Percentiles rank a stretch among this genome's conserved stretches.
phyloP scores from a whole-genome alignment of 2,329 filamentous ascomycete species.

The Aspergillus sclerotialis region DNA sequence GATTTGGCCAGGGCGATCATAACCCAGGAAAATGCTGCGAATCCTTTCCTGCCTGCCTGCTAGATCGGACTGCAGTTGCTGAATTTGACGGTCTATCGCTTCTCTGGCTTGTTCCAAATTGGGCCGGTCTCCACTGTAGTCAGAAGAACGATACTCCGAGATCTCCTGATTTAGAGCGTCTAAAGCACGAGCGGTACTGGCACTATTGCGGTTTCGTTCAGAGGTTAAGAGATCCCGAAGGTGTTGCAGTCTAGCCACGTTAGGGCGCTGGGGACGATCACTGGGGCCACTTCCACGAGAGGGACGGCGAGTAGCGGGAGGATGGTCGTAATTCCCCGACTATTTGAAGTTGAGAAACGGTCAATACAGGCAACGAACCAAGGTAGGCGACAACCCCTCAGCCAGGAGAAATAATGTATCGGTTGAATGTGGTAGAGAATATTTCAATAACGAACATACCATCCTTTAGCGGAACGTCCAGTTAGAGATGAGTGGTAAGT shows the following conservation, averaged over 20 bases:
- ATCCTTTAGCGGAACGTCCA: conserved; percentile 7
- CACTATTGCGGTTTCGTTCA: conserved; percentile 24
- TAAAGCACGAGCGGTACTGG: conserved; percentile 25
- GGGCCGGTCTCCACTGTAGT: conserved; percentile 17
- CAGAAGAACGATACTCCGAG: conserved; percentile 20
- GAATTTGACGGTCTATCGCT: conserved; percentile 19
- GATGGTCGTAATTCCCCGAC: conserved; percentile 39
- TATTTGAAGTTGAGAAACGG: conserved; percentile 14
- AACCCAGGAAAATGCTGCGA: conserved; percentile 9
- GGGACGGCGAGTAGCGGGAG: conserved; percentile 29
- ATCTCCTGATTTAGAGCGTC: conserved; percentile 35
- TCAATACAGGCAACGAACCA: conserved; percentile 8
- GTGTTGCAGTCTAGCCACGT: conserved; percentile 25
- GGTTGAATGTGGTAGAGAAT: background rate
- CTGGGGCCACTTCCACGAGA: conserved; percentile 16
- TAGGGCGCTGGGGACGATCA: conserved; percentile 17
- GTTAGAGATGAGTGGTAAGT: conserved; percentile 5
- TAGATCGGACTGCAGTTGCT: conserved; percentile 12
- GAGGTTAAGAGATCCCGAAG: conserved; percentile 33
- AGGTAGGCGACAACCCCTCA: background rate
- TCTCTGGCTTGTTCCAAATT: conserved; percentile 20
- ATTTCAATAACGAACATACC: conserved; percentile 8
- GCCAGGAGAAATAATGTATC: background rate
- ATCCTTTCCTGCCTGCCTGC: conserved; percentile 7
- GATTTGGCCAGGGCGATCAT: conserved; percentile 8